Conservation (phyloP, 169 alveolate genomes). For the Cryptosporidium ryanae region DNA sequence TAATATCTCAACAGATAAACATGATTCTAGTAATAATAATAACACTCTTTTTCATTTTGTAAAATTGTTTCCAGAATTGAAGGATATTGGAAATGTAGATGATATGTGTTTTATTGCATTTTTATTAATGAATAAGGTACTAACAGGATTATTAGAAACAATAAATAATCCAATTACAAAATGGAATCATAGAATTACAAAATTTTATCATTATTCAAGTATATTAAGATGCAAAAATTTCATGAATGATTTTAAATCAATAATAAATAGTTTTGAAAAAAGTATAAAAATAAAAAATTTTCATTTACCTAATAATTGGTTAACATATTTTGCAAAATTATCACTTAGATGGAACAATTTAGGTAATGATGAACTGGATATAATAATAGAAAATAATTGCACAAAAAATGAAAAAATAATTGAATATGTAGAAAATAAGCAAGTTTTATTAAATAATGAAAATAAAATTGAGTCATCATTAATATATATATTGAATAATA, state of each 20-base stretch:
- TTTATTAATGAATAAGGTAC: slow-evolving; percentile 38
- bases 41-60: slow-evolving; percentile 58
- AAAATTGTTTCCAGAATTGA: slow-evolving; percentile 59
- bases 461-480: slow-evolving; percentile 24
- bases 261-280: slow-evolving; percentile 29
- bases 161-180: slow-evolving; percentile 38
- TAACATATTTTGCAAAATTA: slow-evolving; percentile 61
- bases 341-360: slow-evolving; percentile 64
- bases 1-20: neutral
- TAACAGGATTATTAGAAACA: slow-evolving; percentile 51
- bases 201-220: slow-evolving; percentile 61
- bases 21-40: neutral
- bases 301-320: slow-evolving; percentile 60
- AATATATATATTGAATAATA: slow-evolving; percentile 4
- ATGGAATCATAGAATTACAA: slow-evolving; percentile 51
- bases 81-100: slow-evolving; percentile 41
- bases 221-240: slow-evolving; percentile 52
- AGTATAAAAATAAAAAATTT: slow-evolving; percentile 35
- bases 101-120: slow-evolving; percentile 73
- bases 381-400: neutral
- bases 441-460: neutral
- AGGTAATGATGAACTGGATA: slow-evolving; percentile 34
- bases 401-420: neutral
- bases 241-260: slow-evolving; percentile 24
- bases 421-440: neutral